These are phyloP conservation scores for Phaeotremella fagi DNA, from an alignment of 768 basidiomycete species.

Conservation along the genomic window DNA sequence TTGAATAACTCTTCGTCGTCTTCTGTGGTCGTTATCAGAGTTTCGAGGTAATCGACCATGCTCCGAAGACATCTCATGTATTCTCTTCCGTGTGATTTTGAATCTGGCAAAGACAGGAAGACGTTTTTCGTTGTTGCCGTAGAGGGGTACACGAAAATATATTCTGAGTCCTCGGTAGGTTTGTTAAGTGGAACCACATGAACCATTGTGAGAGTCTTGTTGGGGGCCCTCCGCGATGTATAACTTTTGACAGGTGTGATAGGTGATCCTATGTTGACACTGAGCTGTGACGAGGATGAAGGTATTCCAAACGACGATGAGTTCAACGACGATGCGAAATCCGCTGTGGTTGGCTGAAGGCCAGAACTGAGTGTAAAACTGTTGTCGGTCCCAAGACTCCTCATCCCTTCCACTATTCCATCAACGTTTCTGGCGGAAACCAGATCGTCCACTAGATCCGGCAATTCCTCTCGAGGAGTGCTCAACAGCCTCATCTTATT, in stretches of 20 bases:
- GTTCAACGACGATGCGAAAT: too few relatives aligned
- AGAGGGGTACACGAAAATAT: neutral
- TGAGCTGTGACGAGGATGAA: slow-evolving; percentile 7
- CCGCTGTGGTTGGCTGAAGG: too few relatives aligned
- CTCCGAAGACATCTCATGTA: neutral
- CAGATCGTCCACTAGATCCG: slow-evolving; percentile 45
- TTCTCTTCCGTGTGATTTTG: neutral
- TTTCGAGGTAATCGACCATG: neutral
- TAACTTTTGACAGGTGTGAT: too few relatives aligned
- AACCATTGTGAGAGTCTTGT: slow-evolving; percentile 8
- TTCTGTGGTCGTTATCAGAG: neutral
- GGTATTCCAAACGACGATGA: neutral
- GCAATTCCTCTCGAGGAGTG: slow-evolving; percentile 55
- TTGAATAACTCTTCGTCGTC: neutral
- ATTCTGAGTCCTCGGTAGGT: neutral
- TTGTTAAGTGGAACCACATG: slow-evolving; percentile 11
- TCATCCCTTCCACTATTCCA: too few relatives aligned
- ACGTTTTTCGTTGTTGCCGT: neutral
- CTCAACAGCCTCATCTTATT: slow-evolving; percentile 55
- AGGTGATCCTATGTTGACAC: slow-evolving; percentile 22
- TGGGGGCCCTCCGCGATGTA: too few relatives aligned
- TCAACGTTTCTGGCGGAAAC: too few relatives aligned
- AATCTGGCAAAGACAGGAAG: neutral
- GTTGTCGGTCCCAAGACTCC: too few relatives aligned
- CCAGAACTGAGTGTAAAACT: too few relatives aligned